Percentiles rank a stretch among this genome's conserved stretches.
phyloP scores from a whole-genome alignment of 192 early-diverging fungal species.

The Coemansia sp. region DNA sequence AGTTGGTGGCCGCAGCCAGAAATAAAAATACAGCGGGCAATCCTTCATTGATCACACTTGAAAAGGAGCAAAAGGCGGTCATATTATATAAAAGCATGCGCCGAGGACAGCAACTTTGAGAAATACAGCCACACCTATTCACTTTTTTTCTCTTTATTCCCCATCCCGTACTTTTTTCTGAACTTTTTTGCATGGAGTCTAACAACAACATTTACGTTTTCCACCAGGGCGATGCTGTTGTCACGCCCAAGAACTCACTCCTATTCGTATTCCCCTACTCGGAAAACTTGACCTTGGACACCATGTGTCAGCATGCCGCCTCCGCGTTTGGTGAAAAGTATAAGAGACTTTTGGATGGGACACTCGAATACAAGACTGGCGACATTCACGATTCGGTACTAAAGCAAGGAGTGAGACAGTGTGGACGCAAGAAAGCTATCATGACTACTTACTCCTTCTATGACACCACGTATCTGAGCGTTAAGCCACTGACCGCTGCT shows the following conservation, averaged over 20 bases:
- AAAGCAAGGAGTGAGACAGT: not conserved
- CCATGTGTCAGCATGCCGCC: not conserved
- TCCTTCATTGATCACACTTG: not conserved
- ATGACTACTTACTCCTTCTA: not conserved
- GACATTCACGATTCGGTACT: not conserved
- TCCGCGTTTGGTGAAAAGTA: not conserved
- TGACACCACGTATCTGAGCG: not conserved
- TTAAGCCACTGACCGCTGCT: not conserved
- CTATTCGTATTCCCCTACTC: not conserved
- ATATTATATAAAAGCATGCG: not conserved
- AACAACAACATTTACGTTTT: slow-evolving; percentile 2
- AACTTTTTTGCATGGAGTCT: not conserved
- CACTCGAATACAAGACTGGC: too few species aligned
- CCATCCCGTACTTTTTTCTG: too few species aligned
- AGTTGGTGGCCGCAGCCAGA: not conserved
- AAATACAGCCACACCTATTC: not conserved
- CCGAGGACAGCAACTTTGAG: not conserved
- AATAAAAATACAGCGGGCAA: too few species aligned
- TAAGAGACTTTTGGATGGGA: not conserved
- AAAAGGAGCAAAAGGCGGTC: not conserved
- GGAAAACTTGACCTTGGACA: not conserved
- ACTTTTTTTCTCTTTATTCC: not conserved
- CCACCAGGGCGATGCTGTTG: not conserved
- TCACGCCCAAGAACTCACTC: not conserved
- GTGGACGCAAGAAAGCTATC: not conserved